Evolutionary conservation across 1,139 yeast species (phyloP).

Genomic region (Diutina sp.): DNA sequence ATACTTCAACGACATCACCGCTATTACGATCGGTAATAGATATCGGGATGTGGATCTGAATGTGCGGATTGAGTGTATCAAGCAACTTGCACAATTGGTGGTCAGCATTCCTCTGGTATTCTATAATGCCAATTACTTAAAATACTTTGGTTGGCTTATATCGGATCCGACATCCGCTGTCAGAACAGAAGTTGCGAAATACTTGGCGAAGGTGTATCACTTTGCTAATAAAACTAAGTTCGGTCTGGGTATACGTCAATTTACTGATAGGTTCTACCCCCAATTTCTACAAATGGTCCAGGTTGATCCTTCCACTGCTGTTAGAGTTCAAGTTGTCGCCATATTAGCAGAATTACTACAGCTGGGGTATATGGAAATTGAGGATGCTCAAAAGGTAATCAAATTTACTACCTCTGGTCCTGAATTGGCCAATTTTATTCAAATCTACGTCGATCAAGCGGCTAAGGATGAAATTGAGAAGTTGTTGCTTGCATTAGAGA

Average conservation of each 20-base stretch:
- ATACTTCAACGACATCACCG: slow-evolving; percentile 52
- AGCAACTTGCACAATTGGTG: slow-evolving; percentile 56
- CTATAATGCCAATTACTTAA: slow-evolving; percentile 53
- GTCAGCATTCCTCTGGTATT: slow-evolving; percentile 57
- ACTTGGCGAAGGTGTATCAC: slow-evolving; percentile 39
- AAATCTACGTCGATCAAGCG: slow-evolving; percentile 34
- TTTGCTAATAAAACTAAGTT: slow-evolving; percentile 9
- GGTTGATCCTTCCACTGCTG: not conserved
- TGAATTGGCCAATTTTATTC: slow-evolving; percentile 22
- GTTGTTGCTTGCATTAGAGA: not conserved
- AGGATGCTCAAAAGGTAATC: slow-evolving; percentile 33
- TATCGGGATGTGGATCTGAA: slow-evolving; percentile 69
- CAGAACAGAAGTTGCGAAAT: slow-evolving; percentile 50
- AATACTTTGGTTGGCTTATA: slow-evolving; percentile 76
- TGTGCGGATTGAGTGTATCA: slow-evolving; percentile 59
- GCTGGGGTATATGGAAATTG: slow-evolving; percentile 14
- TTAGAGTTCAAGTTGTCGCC: not conserved
- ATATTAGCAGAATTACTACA: not conserved
- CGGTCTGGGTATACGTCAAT: slow-evolving; percentile 45
- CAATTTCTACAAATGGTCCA: slow-evolving; percentile 48
- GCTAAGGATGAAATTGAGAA: not conserved
- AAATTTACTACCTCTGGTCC: not conserved
- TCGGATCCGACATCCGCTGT: slow-evolving; percentile 57
- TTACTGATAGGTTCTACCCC: slow-evolving; percentile 55
- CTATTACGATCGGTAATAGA: slow-evolving; percentile 60